Conservation (phyloP, 441 rosid species). For the Rhodomyrtus psidioides region DNA sequence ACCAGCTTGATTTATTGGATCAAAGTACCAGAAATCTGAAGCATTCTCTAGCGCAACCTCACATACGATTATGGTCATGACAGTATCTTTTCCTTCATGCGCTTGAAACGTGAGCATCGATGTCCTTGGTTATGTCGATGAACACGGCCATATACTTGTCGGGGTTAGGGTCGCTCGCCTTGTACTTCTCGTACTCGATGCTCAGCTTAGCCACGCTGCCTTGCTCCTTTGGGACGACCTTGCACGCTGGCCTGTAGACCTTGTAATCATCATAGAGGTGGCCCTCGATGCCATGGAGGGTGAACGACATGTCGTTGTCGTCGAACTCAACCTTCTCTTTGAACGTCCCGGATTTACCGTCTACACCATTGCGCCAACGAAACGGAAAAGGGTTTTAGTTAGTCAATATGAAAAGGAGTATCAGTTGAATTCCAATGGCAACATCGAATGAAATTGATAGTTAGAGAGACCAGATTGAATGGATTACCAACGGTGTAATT, state of each 20-base stretch:
- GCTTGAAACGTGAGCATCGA: background rate
- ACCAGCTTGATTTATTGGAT: background rate
- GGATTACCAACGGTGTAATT: background rate
- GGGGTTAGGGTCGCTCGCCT: background rate
- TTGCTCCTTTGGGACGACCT: background rate
- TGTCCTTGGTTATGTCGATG: background rate
- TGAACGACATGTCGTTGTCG: background rate
- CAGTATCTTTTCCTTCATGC: background rate
- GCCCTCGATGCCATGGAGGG: slow-evolving; percentile 1
- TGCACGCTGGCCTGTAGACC: background rate
- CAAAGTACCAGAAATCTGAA: background rate
- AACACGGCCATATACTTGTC: background rate
- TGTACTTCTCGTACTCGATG: slow-evolving; percentile 1
- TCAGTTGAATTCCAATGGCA: background rate
- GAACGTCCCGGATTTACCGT: background rate
- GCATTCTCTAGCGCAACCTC: background rate
- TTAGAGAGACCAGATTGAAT: background rate
- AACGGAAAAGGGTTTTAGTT: background rate
- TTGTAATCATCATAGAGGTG: background rate
- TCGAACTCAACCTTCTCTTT: slow-evolving; percentile 5
- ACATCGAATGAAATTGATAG: background rate
- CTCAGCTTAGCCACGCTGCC: background rate
- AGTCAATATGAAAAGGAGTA: background rate
- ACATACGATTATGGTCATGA: background rate
- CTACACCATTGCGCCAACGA: too few species aligned